Base-by-base conservation (phyloP, 306 rosid species). In the Adenanthera pavonina region DNA sequence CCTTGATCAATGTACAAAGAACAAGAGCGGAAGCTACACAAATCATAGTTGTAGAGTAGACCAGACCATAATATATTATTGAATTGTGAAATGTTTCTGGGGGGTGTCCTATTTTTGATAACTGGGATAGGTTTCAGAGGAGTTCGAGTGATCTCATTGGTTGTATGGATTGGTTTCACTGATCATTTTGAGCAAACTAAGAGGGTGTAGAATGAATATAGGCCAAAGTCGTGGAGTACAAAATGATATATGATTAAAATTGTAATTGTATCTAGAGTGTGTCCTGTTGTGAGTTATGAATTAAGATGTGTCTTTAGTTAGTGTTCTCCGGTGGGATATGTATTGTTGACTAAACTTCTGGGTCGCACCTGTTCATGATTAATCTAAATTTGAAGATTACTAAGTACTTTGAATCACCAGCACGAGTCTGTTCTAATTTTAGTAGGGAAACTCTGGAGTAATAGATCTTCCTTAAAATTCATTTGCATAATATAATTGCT, bases 401-500 rank as follows among this genome's bases (percentile, higher is more conserved):
- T 17, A 40, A 40, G 17, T 38, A 38, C 49, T 3, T 38, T 66
- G 14, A 40, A 67, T 5, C 57, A 69, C 40, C 35, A 12, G 56
- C 56, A 25, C 5, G 53, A 25, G 60, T 14, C 60, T 71, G 13
- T 33, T 30, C 19, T 33, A 14, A 49, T 49, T 48, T 72, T 33
- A 14, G 60, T 4, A 14, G 25, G 41, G 41, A 6, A 3, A 30
- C 40, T 48, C 9, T 65, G 47, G 66, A 59, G 36, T 9, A 20
- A 57, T 20, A 25, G n/a, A 65, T 73, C n/a, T 36, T 78, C 54
- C 30, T 77, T 70, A 59, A 47, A 12, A 41, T 57, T 12, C 40
- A 13, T 19, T 68, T 68, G 57, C 61, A 53, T 74, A 12, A 59
- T 52, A 34, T 17, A 73, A 11, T 69, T 57, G 61, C 33, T 54